phyloP scores from a whole-genome alignment of 1,284 basidiomycete species.

The Boletus sp. region DNA sequence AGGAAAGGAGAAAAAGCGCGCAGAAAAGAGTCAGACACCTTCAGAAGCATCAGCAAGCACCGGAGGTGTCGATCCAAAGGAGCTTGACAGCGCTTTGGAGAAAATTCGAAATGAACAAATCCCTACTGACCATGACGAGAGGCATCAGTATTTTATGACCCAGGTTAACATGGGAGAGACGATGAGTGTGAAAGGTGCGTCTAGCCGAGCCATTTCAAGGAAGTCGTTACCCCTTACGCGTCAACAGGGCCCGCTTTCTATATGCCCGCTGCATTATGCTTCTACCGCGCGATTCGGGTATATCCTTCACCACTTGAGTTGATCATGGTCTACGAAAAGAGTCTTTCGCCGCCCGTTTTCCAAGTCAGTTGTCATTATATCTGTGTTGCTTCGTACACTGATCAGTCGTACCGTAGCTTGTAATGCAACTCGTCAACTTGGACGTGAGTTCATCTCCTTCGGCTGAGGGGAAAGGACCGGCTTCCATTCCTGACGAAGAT shows the following conservation, averaged over 20 bases:
- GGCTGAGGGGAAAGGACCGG: slow-evolving; percentile 33
- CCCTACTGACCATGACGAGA: slow-evolving; percentile 67
- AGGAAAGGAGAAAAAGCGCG: slow-evolving; percentile 92
- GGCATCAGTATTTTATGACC: slow-evolving; percentile 87
- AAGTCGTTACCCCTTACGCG: slow-evolving; percentile 1
- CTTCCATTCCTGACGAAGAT: slow-evolving; percentile 39
- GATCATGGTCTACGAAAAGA: slow-evolving; percentile 90
- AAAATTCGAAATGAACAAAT: slow-evolving; percentile 60
- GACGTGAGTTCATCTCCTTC: slow-evolving; percentile 75
- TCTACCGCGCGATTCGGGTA: slow-evolving; percentile 91
- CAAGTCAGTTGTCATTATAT: slow-evolving; percentile 45
- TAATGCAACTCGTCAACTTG: slow-evolving; percentile 85
- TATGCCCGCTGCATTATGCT: slow-evolving; percentile 81
- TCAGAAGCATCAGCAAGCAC: slow-evolving; percentile 41
- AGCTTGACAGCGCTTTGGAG: slow-evolving; percentile 58
- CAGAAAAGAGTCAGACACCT: slow-evolving; percentile 72
- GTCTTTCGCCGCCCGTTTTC: slow-evolving; percentile 83
- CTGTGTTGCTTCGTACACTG: background rate
- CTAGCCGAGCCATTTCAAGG: background rate
- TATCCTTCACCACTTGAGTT: slow-evolving; percentile 93
- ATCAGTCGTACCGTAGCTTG: slow-evolving; percentile 44
- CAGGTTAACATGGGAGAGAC: slow-evolving; percentile 88
- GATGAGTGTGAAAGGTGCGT: slow-evolving; percentile 71
- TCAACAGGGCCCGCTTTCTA: slow-evolving; percentile 69
- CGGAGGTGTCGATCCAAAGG: slow-evolving; percentile 43